A percentile compares a stretch with the other conserved stretches of the same genome.
These are phyloP conservation scores for Tolypocladium amazonense DNA, from an alignment of 2,329 filamentous ascomycete species.

Conservation along the genomic window DNA sequence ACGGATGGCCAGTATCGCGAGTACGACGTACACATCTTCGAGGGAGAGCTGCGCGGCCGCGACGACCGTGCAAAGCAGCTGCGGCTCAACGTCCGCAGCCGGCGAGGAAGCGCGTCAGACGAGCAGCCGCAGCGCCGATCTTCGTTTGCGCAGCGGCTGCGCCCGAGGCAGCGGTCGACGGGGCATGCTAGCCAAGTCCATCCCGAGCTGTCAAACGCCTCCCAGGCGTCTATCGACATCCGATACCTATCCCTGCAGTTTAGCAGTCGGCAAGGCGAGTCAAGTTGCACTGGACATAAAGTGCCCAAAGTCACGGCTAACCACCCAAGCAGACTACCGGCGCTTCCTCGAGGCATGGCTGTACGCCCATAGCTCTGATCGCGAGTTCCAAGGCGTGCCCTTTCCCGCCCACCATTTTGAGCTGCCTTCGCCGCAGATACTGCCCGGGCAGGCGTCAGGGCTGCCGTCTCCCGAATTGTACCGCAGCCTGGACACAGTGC, in stretches of 20 bases:
- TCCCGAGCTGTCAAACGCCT: constrained; percentile 11
- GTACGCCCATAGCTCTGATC: constrained; percentile 33
- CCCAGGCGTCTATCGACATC: constrained; percentile 25
- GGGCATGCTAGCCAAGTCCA: constrained; percentile 9
- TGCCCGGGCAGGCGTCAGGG: constrained; percentile 13
- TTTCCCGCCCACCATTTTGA: constrained; percentile 35
- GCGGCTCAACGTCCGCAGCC: constrained; percentile 28
- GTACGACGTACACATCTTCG: constrained; percentile 36
- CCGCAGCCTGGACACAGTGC: constrained; percentile 2
- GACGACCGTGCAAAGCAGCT: constrained; percentile 35
- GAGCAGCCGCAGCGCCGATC: constrained; percentile 27
- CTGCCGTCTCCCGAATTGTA: constrained; percentile 2
- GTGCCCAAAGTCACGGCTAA: neutral
- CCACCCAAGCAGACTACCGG: constrained; percentile 26
- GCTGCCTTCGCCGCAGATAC: constrained; percentile 35
- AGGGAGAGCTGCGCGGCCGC: constrained; percentile 31
- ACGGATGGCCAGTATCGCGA: constrained; percentile 34
- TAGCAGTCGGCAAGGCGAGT: constrained; percentile 33
- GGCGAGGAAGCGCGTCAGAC: constrained; percentile 30
- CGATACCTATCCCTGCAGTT: constrained; percentile 40
- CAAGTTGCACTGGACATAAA: constrained; percentile 14
- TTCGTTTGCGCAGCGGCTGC: constrained; percentile 31
- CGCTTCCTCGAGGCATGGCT: constrained; percentile 36
- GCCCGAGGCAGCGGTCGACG: constrained; percentile 24
- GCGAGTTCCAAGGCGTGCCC: constrained; percentile 32